These are phyloP conservation scores for Eutrema salsugineum DNA, from an alignment of 441 rosid species.

Conservation along the genomic window DNA sequence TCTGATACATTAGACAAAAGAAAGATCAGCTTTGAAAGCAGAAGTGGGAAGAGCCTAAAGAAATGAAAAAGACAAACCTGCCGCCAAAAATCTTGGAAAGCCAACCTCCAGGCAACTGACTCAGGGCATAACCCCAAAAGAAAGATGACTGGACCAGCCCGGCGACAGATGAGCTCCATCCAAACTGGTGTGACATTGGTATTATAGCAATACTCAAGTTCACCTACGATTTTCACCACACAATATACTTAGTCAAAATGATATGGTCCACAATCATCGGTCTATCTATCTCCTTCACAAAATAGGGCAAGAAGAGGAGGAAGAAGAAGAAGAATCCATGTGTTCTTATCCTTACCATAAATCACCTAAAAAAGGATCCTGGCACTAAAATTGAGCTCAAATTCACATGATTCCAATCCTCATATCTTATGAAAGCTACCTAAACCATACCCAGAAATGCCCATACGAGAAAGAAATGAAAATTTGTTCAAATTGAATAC, in stretches of 20 bases:
- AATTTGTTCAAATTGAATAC: neutral
- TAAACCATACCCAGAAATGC: neutral
- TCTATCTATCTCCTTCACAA: neutral
- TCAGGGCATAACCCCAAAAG: constrained; percentile 96
- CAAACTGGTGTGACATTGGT: constrained; percentile 94
- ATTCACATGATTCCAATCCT: neutral
- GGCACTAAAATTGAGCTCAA: neutral
- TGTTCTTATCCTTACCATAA: neutral
- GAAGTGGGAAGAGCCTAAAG: neutral
- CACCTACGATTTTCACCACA: constrained; percentile 46
- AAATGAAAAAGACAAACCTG: constrained; percentile 47
- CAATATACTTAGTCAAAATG: neutral
- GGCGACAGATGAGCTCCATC: constrained; percentile 83
- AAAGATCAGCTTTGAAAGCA: neutral
- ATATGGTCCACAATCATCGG: neutral
- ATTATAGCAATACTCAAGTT: constrained; percentile 91
- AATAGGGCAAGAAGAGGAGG: neutral
- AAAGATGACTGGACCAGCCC: constrained; percentile 94
- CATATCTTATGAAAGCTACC: neutral
- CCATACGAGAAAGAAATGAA: neutral
- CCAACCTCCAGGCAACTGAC: constrained; percentile 97
- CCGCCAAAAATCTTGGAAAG: constrained; percentile 89
- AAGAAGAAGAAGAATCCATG: neutral
- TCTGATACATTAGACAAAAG: constrained; percentile 34
- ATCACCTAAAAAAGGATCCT: neutral